Conservation (phyloP, 1,139 yeast genomes). For the Debaryomyces subglobosus region DNA sequence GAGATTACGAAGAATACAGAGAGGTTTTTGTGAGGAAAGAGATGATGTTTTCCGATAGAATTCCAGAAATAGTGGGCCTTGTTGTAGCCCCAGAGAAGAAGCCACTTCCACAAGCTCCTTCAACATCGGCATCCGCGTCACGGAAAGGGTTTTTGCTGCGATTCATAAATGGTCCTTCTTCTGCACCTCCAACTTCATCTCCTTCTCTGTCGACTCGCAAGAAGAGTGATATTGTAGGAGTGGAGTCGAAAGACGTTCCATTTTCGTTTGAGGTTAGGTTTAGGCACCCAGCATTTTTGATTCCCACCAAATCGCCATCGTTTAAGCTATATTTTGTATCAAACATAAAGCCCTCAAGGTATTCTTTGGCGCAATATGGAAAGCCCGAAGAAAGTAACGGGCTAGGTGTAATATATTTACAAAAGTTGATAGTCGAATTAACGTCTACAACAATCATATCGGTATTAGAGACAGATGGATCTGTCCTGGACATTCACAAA, state of each 20-base stretch:
- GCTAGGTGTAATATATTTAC: constrained; percentile 49
- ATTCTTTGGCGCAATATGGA: constrained; percentile 40
- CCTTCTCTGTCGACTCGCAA: background rate
- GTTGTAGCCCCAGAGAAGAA: constrained; percentile 26
- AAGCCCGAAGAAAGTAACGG: constrained; percentile 49
- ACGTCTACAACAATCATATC: constrained; percentile 34
- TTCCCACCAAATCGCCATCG: constrained; percentile 45
- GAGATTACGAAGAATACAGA: constrained; percentile 32
- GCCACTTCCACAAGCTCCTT: constrained; percentile 24
- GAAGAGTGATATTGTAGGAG: background rate
- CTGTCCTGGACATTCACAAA: constrained; percentile 29
- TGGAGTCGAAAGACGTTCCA: constrained; percentile 35
- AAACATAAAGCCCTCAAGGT: constrained; percentile 35
- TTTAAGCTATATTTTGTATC: constrained; percentile 44
- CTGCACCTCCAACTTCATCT: background rate
- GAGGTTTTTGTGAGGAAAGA: constrained; percentile 48
- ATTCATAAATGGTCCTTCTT: constrained; percentile 1
- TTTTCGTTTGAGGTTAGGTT: constrained; percentile 52
- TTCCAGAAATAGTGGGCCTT: constrained; percentile 51
- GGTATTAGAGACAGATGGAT: constrained; percentile 39
- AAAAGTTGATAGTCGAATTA: constrained; percentile 39
- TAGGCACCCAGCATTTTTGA: constrained; percentile 46
- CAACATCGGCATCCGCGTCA: background rate
- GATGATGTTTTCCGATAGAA: constrained; percentile 37
- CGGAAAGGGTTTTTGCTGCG: constrained; percentile 9